Base-by-base conservation (phyloP, 2,329 filamentous ascomycete genomes). In the Metarhizium guizhouense region DNA sequence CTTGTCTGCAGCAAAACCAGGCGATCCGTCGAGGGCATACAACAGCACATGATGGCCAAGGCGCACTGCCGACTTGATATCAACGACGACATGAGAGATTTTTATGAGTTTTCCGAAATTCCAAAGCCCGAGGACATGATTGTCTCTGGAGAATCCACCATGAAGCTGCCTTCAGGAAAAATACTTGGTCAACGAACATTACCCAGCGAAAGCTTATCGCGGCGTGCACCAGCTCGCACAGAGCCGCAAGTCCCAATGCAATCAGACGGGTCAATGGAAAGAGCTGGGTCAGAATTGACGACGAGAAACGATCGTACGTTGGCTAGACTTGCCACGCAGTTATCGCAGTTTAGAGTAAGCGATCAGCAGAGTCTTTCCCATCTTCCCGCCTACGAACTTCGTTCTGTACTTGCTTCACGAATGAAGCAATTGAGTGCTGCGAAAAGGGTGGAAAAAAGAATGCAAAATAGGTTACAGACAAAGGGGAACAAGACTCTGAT, bases 31-130 rank as follows among this genome's bases (percentile, higher is more conserved):
- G 68, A 76, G 52, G 79, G 72, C 0, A 71, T 75, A 0, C 76
- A 77, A 52, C 76, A 79, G 34, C 80, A 81, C 58, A 81, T 80
- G 77, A 57, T 65, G 0, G 71, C 68, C 7, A 80, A 78, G 45
- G 71, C 75, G 0, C 77, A 81, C 57, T 80, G 77, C 59, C 71
- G 66, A 4, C 70, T 79, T 42, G 66, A 76, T n/a, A 61, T 74
- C 0, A 53, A 64, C n/a, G 66, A 68, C 1, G 72, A 77, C 43
- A 70, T 68, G 13, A 60, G 64, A 29, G 72, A 76, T 3, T 76
- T 77, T 53, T 77, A 74, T 55, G 65, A 72, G n/a, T 61, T 68
- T 32, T 53, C 61, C 5, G 53, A 42, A 5, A 29, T 14, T 16
- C 3, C 10, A 5, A 16, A 36, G 34, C n/a, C 32, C 36, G n/a